Base-by-base conservation (phyloP, 2,329 filamentous ascomycete species). In the Aspergillus proliferans region DNA sequence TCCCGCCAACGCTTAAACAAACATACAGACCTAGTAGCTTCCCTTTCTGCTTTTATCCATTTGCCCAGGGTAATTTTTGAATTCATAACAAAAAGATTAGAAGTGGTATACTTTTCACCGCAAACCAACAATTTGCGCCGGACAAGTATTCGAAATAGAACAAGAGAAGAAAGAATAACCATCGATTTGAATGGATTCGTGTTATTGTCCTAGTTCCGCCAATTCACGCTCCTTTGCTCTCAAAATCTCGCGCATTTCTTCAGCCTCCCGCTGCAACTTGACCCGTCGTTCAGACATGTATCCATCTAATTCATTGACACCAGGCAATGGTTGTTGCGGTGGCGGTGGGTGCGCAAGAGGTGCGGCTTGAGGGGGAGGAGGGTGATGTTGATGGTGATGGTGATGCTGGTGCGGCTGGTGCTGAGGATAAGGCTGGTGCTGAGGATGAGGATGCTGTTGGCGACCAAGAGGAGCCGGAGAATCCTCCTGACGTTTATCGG, bases 191-290 rank as follows among this genome's bases (percentile, higher is more conserved):
- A 10, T 10, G 1, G 26, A 30, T 4, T 36, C 10, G 10, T 9
- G n/a, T 28, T 30, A 30, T 24, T 52, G 54, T 42, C 68, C 71
- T 50, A 80, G 62, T 34, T 75, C 74, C 44, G 84, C 83, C 49
- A 91, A 71, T 60, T 91, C 87, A 43, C 82, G 76, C 68, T 91
- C 87, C 61, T 90, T 91, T 10, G 81, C 84, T 8, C 82, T 77
- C 26, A 91, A 73, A 66, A 86, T 75, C 64, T 85, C 81, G 34
- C 86, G 79, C 83, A 93, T 93, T 46, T 77, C 76, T 61, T 91
- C 86, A 0, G 87, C 83, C 65, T 94, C 88, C 21, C 82, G 76
- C 63, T 85, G 79, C 44, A 94, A 71, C 43, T 83, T 79, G 7
- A 80, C 80, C 44, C 85, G 77, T 48, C 83, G 78, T 55, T 87